phyloP scores from a whole-genome alignment of 805 yeast genomes.

The Grigorovia transvaalensis region DNA sequence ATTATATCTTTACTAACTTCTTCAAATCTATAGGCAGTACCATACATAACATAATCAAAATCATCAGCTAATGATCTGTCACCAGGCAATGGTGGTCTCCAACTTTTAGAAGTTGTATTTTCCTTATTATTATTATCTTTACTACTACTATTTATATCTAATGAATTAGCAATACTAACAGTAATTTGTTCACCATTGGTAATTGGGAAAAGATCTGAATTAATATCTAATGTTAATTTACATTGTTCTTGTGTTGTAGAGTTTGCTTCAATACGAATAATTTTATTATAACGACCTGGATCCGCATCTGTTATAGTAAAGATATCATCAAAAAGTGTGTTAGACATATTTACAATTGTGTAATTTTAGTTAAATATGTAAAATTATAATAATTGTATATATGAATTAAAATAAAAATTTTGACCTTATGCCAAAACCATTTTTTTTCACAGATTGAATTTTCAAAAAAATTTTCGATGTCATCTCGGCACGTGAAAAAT shows the following conservation, averaged over 20 bases:
- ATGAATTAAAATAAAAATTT: background rate
- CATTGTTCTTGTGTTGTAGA: slow-evolving; percentile 65
- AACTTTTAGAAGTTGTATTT: slow-evolving; percentile 25
- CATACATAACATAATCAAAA: slow-evolving; percentile 96
- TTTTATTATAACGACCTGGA: slow-evolving; percentile 83
- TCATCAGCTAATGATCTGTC: slow-evolving; percentile 89
- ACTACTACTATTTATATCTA: slow-evolving; percentile 41
- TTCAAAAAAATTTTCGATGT: background rate
- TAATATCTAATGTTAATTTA: slow-evolving; percentile 77
- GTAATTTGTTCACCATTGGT: slow-evolving; percentile 67
- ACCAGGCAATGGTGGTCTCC: slow-evolving; percentile 60
- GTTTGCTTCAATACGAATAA: slow-evolving; percentile 76
- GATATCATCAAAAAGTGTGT: slow-evolving; percentile 86
- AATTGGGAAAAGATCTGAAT: slow-evolving; percentile 86
- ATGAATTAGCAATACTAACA: slow-evolving; percentile 71
- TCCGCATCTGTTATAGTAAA: slow-evolving; percentile 80
- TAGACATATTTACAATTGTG: slow-evolving; percentile 35
- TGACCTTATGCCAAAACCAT: background rate
- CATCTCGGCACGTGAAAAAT: background rate
- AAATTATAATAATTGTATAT: background rate
- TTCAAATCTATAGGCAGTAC: slow-evolving; percentile 93
- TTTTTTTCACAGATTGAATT: background rate
- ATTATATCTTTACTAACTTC: slow-evolving; percentile 60
- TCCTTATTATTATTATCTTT: slow-evolving; percentile 30
- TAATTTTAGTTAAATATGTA: background rate